These are phyloP conservation scores for Sphaerobolus stellatus DNA, from an alignment of 1,284 basidiomycete genomes.

Conservation along the genomic window DNA sequence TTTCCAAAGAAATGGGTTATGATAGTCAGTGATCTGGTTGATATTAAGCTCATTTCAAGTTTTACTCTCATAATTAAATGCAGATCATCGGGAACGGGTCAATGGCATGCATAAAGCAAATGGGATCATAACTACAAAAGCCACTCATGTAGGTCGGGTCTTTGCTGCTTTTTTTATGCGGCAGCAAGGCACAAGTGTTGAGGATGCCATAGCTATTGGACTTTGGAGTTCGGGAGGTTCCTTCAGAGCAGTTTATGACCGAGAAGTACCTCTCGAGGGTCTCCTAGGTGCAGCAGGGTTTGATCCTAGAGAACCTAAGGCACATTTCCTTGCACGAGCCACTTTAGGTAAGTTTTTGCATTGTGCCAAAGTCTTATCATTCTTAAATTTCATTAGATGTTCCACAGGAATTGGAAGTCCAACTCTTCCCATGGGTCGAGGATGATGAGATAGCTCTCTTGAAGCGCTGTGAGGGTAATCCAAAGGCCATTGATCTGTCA, in stretches of 20 bases:
- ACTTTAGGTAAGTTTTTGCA: constrained; percentile 21
- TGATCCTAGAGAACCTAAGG: constrained; percentile 26
- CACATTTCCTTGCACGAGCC: constrained; percentile 27
- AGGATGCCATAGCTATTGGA: constrained; percentile 26
- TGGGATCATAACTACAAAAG: constrained; percentile 24
- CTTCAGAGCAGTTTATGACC: constrained; percentile 26
- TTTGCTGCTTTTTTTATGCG: constrained; percentile 22
- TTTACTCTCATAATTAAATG: no score
- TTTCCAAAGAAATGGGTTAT: constrained; percentile 24
- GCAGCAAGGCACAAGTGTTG: constrained; percentile 20
- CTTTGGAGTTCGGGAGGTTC: constrained; percentile 25
- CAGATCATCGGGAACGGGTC: constrained; percentile 24
- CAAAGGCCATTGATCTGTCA: constrained; percentile 17
- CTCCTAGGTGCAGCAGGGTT: constrained; percentile 32
- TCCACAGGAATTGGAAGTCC: constrained; percentile 16
- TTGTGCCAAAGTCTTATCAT: background rate
- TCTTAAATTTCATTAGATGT: constrained; percentile 18
- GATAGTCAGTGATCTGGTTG: no score
- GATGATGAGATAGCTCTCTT: constrained; percentile 15
- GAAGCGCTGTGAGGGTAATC: background rate
- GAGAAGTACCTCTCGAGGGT: constrained; percentile 26
- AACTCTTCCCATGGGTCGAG: constrained; percentile 29
- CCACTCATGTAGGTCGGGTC: constrained; percentile 25
- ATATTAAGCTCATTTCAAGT: no score
- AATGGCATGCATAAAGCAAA: constrained; percentile 20